Base-by-base conservation (phyloP, 176 grass and related monocot species). In the Bothriochloa decipiens region DNA sequence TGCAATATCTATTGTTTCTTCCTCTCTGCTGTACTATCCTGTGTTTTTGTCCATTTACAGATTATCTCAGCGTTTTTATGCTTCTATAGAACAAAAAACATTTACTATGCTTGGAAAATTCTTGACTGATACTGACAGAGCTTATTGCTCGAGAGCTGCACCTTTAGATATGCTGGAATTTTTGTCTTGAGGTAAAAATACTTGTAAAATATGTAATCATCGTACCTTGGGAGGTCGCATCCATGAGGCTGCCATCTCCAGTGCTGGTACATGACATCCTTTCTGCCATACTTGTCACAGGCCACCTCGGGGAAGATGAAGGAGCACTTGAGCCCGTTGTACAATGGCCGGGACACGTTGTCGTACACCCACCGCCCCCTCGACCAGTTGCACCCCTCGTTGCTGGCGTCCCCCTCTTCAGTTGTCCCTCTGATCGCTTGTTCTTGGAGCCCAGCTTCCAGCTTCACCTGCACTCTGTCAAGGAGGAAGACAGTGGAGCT, bases 201-300 rank as follows among this genome's bases (percentile, higher is more conserved):
- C 57, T 77, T 22, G 32, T 3, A 15, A 72, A 47, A 74, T 46
- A 4, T 60, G 29, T n/a, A 39, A 27, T 22, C 10, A 77, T 15
- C 39, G 11, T 91, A 93, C 94, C 94, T 94, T 11, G 89, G 91
- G 77, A 97, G 91, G 84, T 94, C 85, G 68, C 95, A 97, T 79
- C 86, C 90, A 39, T 89, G 73, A 20, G 92, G 95, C 75, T 97
- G 92, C 95, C 95, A 97, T 83, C 95, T 91, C 95, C 95, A 97
- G 12, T 93, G 84, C 87, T 97, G 89, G 87, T 97, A 95, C 91
- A 25, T 94, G 75, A 50, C 74, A 50, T 97, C 90, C 58, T 89
- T 91, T 49, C 92, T 80, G 0, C 95, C 95, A 82, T 95, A 95
- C 17, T 91, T 91, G 81, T 88, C 85, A 40, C 93, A 98, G 4